Base-by-base conservation (phyloP, 2,329 filamentous ascomycete species). In the Aureobasidium sp. region DNA sequence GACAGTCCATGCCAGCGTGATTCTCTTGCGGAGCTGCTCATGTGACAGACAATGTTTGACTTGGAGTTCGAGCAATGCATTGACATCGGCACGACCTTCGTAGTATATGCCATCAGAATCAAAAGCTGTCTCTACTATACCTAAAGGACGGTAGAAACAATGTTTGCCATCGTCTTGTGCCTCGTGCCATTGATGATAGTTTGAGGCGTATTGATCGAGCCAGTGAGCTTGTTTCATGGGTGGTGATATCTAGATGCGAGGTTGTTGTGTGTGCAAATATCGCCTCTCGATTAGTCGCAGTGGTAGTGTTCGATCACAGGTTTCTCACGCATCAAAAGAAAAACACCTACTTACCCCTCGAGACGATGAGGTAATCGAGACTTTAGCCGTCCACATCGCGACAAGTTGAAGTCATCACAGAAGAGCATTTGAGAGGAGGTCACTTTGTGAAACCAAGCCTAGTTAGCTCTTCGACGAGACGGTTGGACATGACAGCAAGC, bases 81-180 rank as follows among this genome's bases (percentile, higher is more conserved):
- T 77, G 63, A 79, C 72, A 59, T 80, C 78, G 21, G 78, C 78
- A 59, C 77, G 69, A 5, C 78, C 78, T 61, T 76, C 76, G 54
- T 70, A 77, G 51, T 76, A 71, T 5, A 69, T 64, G 3, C 78
- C 78, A 66, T 79, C 78, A 0, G 67, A 66, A 62, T 79, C 77
- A 67, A 80, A 80, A 13, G 71, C 72, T 1, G 68, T 72, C 61
- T 80, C 78, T 0, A 79, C 74, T 5, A 78, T 68, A 0, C 78
- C 78, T 1, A 78, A 63, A 0, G 75, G 76, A 8, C 77, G 68
- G 25, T 67, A 67, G 61, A 72, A 76, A 13, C 66, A 62, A 36
- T 62, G 62, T 37, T 59, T 60, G 16, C 68, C 70, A 50, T 67
- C 62, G 2, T 63, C 9, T 16, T 49, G 53, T 4, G 54, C 30